These are phyloP conservation scores for Leishmania aethiopica DNA, from an alignment of 208 protist genomes.

Conservation along the genomic window DNA sequence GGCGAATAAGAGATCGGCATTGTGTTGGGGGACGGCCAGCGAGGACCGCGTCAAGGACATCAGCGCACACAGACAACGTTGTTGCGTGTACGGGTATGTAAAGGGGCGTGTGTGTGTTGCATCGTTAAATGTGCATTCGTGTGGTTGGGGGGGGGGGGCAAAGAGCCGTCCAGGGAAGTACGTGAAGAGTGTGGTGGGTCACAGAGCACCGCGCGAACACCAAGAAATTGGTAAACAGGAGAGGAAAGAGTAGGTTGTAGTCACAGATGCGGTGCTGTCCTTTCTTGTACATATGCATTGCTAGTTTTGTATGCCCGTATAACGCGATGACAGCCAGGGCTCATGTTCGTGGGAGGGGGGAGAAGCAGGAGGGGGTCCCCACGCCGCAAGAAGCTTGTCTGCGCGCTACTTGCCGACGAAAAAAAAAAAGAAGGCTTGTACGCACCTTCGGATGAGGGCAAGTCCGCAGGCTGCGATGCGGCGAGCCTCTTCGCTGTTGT, in stretches of 20 bases:
- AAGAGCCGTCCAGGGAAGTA: background rate
- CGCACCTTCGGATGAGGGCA: background rate
- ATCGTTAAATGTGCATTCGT: background rate
- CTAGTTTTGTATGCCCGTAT: background rate
- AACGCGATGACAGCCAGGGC: background rate
- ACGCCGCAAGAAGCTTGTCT: background rate
- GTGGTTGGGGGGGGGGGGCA: background rate
- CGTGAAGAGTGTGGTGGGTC: background rate
- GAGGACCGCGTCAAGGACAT: background rate
- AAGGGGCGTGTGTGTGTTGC: no score
- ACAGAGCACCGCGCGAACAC: background rate
- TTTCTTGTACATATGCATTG: background rate
- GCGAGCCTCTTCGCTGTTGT: background rate
- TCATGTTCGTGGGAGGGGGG: background rate
- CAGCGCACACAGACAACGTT: background rate
- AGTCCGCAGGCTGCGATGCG: background rate
- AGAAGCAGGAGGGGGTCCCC: background rate
- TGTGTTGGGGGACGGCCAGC: constrained; percentile 1
- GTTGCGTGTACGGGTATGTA: background rate
- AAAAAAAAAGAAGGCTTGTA: background rate
- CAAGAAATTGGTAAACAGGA: background rate
- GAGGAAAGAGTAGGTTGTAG: background rate
- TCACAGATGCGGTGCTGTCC: background rate
- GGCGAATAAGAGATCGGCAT: constrained; percentile 12
- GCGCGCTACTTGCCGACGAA: background rate